A percentile compares a stretch with the other conserved stretches of the same genome.
Evolutionary conservation across 2,329 filamentous ascomycete species (phyloP).

Genomic region (Leptosphaerulina australis): DNA sequence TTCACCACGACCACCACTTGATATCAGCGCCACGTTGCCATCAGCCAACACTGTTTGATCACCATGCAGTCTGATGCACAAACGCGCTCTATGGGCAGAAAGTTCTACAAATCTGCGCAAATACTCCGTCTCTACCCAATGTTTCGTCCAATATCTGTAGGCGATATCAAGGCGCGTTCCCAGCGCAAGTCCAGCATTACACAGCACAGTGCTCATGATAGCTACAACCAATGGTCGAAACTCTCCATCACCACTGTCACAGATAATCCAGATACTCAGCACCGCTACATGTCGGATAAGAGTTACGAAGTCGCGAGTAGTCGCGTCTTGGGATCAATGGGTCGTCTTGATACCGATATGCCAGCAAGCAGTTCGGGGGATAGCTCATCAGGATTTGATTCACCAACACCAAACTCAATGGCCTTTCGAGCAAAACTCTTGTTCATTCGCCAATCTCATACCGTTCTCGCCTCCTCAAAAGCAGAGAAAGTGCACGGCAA

Average conservation of each 20-base stretch:
- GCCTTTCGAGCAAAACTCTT: not conserved
- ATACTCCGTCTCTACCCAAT: not conserved
- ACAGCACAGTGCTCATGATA: not conserved
- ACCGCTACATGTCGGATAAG: not conserved
- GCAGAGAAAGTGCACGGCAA: not conserved
- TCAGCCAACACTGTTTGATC: no score
- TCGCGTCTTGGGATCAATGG: not conserved
- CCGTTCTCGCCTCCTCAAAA: not conserved
- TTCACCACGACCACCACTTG: no score
- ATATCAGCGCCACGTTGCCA: no score
- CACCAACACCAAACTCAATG: not conserved
- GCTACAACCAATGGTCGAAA: not conserved
- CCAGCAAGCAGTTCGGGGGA: not conserved
- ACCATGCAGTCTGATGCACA: no score
- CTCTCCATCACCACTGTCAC: not conserved
- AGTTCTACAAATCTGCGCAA: not conserved
- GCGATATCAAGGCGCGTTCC: not conserved
- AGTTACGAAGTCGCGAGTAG: constrained; percentile 5
- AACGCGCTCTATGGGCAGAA: no score
- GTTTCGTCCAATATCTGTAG: not conserved
- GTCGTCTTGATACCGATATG: not conserved
- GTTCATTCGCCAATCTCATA: not conserved
- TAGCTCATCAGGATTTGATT: not conserved
- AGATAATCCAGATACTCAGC: not conserved
- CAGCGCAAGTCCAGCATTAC: not conserved